These are phyloP conservation scores for Akebia trifoliata DNA, from an alignment of 164 flowering plant species.

Conservation along the genomic window DNA sequence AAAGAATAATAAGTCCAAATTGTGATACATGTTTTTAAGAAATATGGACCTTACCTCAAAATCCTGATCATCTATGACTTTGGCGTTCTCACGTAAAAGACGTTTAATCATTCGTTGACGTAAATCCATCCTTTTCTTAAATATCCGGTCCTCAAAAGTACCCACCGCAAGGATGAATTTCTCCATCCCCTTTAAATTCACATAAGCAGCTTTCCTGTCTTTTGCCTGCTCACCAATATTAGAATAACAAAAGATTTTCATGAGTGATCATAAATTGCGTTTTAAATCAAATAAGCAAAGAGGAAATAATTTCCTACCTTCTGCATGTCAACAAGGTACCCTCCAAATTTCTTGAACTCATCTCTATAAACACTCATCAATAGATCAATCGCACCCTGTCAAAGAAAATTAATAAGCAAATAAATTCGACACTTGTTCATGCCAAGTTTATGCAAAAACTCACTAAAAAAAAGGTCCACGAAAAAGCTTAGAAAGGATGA, in stretches of 20 bases:
- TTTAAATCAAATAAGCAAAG: neutral
- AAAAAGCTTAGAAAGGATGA: too few species aligned
- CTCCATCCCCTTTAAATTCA: conserved; percentile 43
- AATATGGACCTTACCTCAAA: conserved; percentile 5
- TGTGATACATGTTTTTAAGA: neutral
- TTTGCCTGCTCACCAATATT: conserved; percentile 19
- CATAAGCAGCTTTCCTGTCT: conserved; percentile 25
- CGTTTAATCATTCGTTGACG: conserved; percentile 19
- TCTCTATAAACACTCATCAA: conserved; percentile 43
- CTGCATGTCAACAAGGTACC: conserved; percentile 36
- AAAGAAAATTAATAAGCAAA: neutral
- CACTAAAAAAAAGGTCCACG: too few species aligned
- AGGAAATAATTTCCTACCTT: conserved; percentile 18
- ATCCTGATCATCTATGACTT: neutral
- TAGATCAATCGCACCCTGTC: conserved; percentile 45
- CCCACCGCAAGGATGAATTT: conserved; percentile 40
- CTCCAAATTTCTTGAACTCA: conserved; percentile 42
- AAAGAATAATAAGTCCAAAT: too few species aligned
- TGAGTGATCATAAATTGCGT: too few species aligned
- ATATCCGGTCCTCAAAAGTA: conserved; percentile 40
- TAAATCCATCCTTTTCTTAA: conserved; percentile 35
- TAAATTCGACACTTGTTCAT: too few species aligned
- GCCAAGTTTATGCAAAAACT: neutral
- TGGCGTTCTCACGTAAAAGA: conserved; percentile 3
- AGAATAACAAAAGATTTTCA: neutral